phyloP scores from a whole-genome alignment of 2,329 filamentous ascomycete genomes.

The Cladorrhinum sp. region DNA sequence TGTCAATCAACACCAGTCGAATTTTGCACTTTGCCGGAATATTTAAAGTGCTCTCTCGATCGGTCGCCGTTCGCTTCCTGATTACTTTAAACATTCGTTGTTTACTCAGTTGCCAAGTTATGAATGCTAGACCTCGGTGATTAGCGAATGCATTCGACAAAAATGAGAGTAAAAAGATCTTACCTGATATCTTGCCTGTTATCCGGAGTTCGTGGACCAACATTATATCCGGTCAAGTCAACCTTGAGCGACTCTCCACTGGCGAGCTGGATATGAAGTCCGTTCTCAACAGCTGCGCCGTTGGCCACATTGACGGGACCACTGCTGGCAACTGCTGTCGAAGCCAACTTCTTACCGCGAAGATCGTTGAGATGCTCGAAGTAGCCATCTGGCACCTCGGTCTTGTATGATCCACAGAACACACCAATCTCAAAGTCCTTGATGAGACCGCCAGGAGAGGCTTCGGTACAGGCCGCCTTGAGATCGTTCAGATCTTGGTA shows the following conservation, averaged over 20 bases:
- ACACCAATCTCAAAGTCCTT: slow-evolving; percentile 84
- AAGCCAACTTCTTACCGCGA: slow-evolving; percentile 60
- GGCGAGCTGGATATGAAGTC: background rate
- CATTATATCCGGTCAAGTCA: slow-evolving; percentile 11
- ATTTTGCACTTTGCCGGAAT: background rate
- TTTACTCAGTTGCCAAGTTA: slow-evolving; percentile 20
- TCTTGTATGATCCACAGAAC: slow-evolving; percentile 85
- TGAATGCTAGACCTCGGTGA: slow-evolving; percentile 20
- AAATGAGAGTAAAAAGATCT: slow-evolving; percentile 9
- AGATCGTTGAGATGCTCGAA: slow-evolving; percentile 75
- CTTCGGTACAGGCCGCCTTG: slow-evolving; percentile 72
- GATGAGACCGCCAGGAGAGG: slow-evolving; percentile 55
- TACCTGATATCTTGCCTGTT: slow-evolving; percentile 35
- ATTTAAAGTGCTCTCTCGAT: background rate
- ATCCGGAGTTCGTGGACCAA: slow-evolving; percentile 16
- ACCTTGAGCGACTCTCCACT: background rate
- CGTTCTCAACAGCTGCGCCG: slow-evolving; percentile 3
- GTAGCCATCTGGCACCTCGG: slow-evolving; percentile 73
- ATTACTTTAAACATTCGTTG: background rate
- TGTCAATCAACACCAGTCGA: too few relatives aligned
- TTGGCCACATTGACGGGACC: slow-evolving; percentile 55
- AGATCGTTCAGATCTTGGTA: slow-evolving; percentile 66
- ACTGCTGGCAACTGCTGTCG: slow-evolving; percentile 26
- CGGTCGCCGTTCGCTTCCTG: background rate
- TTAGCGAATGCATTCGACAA: background rate